These are phyloP conservation scores for Fistulinella staudtii DNA, from an alignment of 1,284 basidiomycete genomes.

Conservation along the genomic window DNA sequence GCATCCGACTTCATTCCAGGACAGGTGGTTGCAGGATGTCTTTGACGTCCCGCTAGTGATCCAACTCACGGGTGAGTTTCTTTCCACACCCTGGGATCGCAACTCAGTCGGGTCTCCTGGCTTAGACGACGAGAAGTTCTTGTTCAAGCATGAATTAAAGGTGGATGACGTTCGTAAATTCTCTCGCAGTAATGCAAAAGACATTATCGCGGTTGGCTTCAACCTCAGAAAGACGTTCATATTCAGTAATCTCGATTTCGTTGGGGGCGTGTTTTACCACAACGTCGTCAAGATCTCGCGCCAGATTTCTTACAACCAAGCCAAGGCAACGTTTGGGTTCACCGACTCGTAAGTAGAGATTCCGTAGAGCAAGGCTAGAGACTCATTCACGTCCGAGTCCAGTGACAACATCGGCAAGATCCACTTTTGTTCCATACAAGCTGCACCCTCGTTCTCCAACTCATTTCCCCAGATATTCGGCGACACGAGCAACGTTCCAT, in stretches of 20 bases:
- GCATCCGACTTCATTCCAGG: constrained; percentile 4
- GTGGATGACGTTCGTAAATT: constrained; percentile 87
- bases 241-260: constrained; percentile 88
- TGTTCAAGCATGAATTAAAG: constrained; percentile 94
- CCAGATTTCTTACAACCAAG: constrained; percentile 91
- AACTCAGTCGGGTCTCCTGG: background rate
- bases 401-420: constrained; percentile 98
- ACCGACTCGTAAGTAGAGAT: constrained; percentile 74
- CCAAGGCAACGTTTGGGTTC: constrained; percentile 96
- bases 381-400: background rate
- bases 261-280: constrained; percentile 91
- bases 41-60: constrained; percentile 94
- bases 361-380: background rate
- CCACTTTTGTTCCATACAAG: constrained; percentile 97
- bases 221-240: constrained; percentile 94
- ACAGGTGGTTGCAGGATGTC: constrained; percentile 93
- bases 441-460: constrained; percentile 95
- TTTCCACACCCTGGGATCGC: background rate
- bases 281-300: constrained; percentile 93
- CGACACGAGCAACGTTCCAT: constrained; percentile 78
- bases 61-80: constrained; percentile 77
- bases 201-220: constrained; percentile 97
- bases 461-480: constrained; percentile 99
- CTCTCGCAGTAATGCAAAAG: constrained; percentile 83
- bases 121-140: constrained; percentile 97